Conservation (phyloP, 1,284 basidiomycete genomes). For the Bjerkandera adusta region DNA sequence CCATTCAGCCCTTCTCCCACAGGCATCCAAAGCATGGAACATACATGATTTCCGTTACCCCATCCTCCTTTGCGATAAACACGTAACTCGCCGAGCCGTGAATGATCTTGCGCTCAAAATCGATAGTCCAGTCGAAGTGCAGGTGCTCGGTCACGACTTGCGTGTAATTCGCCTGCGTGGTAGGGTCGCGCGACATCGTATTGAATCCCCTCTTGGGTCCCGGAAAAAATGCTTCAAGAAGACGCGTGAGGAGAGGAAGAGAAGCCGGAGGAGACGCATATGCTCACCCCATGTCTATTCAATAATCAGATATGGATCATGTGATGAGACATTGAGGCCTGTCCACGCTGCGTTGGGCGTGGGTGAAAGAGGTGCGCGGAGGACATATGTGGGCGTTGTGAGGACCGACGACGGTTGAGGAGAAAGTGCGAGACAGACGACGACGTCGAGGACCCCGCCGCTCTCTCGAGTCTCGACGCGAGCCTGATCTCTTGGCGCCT, state of each 20-base stretch:
- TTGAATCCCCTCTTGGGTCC: constrained; percentile 6
- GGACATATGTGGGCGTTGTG: too few species aligned
- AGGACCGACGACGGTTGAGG: too few species aligned
- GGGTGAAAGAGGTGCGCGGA: too few species aligned
- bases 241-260: background rate
- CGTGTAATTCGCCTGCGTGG: constrained; percentile 80
- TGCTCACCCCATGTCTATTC: too few species aligned
- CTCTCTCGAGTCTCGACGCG: too few species aligned
- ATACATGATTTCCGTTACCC: constrained; percentile 66
- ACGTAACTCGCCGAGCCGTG: constrained; percentile 73
- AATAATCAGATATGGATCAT: too few species aligned
- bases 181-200: constrained; percentile 48
- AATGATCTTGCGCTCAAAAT: constrained; percentile 72
- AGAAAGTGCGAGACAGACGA: too few species aligned
- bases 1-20: background rate
- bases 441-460: too few species aligned
- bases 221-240: background rate
- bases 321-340: too few species aligned
- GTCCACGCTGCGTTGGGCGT: too few species aligned
- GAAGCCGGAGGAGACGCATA: too few species aligned
- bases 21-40: constrained; percentile 24
- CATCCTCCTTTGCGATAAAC: constrained; percentile 56
- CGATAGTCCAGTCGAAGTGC: constrained; percentile 79
- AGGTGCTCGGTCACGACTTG: constrained; percentile 69
- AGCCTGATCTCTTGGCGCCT: too few species aligned